Base-by-base conservation (phyloP, 148 eudicot species). In the Dysphania ambrosioides region DNA sequence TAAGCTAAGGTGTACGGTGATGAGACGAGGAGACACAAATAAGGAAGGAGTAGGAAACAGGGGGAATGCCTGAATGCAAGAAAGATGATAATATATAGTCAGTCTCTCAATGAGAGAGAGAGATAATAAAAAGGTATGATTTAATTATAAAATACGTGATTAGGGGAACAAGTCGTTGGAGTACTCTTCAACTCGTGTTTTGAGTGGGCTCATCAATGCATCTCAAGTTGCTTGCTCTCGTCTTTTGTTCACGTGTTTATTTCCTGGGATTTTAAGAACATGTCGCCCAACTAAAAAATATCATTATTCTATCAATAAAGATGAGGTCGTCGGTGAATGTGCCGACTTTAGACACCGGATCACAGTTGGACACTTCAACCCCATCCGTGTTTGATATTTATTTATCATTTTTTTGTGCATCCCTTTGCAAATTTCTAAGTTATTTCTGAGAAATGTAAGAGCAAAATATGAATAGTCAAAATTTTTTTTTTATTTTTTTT, bases 241-340 rank as follows among this genome's bases (percentile, higher is more conserved):
- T 13, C 6, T n/a, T 21, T 67, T 67, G 8, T 51, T 72, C 75
- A 72, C 75, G 75, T 72, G 66, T 72, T 36, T 34, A 23, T 72
- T 72, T 49, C 75, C 44, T 34, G 34, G 51, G 53, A 24, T n/a
- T 55, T 31, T 36, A 35, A 26, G 42, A 71, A 56, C 35, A 36
- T 57, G 27, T 19, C 38, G 32, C 19, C 6, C 10, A 0, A 10
- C 23, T 23, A 1, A 8, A 9, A 38, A 3, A 36, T 19, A 21
- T n/a, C n/a, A 3, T 38, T 36, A 66, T 35, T 51, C 21, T 2
- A 68, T 41, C 24, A 21, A 21, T 56, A 13, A 71, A 56, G 74
- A 71, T 35, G 35, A 71, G 74, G 49, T 55, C 64, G 40, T 56
- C n/a, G 30, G 56, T 70, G 38, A 19, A 35, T 11, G 23, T 2